Base-by-base conservation (phyloP, 2,329 filamentous ascomycete genomes). In the Lecanosticta acicola region DNA sequence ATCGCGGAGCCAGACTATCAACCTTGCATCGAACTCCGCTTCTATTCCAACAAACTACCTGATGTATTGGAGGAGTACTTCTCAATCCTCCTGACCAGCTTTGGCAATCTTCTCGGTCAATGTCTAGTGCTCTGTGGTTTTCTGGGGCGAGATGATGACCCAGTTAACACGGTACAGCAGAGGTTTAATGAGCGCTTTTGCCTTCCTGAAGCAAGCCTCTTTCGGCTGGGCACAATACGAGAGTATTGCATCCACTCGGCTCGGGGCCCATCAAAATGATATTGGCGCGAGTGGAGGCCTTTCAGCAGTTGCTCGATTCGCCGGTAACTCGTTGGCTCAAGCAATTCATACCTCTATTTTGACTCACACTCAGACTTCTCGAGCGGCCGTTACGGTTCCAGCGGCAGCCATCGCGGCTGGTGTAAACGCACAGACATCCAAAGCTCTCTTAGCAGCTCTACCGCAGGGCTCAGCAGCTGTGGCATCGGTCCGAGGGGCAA, bases 171-270 rank as follows among this genome's bases (percentile, higher is more conserved):
- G 72, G 0, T 51, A 65, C 19, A 65, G 69, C 20, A 71, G 71
- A 56, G 70, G 66, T 3, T 64, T 70, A 49, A 71, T 72, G 58
- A 70, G 74, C 39, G 72, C 71, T 0, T 72, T 75, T 42, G 62
- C 71, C 10, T 74, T 75, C 55, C 60, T 75, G 13, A 66, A 66
- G 3, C 63, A 71, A 54, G 60, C 64, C 10, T 71, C 67, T 3
- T 76, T 72, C 51, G 71, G 71, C 4, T 75, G 70, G 68, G 71
- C 67, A 2, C 64, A 72, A 45, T 73, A 74, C 44, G 58, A 74
- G 16, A 69, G 66, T 14, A 74, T 77, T 51, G 70, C 72, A 1
- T 69, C 72, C 49, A 71, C 69, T 4, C 73, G 75, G 54, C 68
- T 75, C 46, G 72, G 71, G n/a, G 71, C 72, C 2, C 66, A 71